phyloP scores from a whole-genome alignment of 257 asterid species.

The Sherardia arvensis region DNA sequence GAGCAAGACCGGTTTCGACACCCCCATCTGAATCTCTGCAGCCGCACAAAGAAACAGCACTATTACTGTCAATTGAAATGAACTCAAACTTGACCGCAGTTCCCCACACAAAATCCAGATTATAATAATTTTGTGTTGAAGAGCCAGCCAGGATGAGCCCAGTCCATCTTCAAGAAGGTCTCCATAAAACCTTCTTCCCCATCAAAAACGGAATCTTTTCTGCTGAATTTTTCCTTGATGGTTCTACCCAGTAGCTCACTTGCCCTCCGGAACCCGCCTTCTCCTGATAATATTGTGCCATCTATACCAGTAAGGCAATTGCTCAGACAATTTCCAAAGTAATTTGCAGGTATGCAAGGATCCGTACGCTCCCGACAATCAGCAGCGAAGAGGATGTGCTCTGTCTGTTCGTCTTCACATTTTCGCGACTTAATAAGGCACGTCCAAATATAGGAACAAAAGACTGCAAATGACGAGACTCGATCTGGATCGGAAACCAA shows the following conservation, averaged over 20 bases:
- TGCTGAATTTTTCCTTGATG: neutral
- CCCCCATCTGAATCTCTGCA: neutral
- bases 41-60: neutral
- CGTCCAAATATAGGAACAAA: constrained; percentile 29
- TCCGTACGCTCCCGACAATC: constrained; percentile 16
- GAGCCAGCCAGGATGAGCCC: neutral
- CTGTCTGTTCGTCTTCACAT: neutral
- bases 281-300: neutral
- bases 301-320: too few species aligned
- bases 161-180: neutral
- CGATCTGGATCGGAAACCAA: neutral
- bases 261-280: neutral
- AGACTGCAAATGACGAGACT: constrained; percentile 27
- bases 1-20: neutral
- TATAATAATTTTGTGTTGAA: neutral
- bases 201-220: neutral
- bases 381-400: constrained; percentile 6
- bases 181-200: neutral
- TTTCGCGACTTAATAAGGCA: constrained; percentile 19
- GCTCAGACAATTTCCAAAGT: neutral
- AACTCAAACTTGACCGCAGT: neutral
- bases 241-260: neutral
- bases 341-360: neutral
- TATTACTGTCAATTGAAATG: neutral
- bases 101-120: neutral